Base-by-base conservation (phyloP, 306 rosid species). In the Quercus glauca region DNA sequence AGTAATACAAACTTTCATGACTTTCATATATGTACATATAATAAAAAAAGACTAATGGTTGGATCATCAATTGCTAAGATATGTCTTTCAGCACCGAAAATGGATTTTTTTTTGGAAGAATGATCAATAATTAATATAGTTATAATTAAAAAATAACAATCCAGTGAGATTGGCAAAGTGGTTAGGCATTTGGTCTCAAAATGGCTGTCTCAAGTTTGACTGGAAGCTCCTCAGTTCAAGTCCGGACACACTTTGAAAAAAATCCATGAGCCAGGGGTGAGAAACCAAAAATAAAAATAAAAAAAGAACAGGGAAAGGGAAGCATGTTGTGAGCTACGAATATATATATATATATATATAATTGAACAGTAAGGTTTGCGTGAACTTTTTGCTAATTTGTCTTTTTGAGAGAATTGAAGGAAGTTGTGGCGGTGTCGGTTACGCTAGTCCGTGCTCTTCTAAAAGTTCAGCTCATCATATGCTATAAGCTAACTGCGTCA, bases 351-450 rank as follows among this genome's bases (percentile, higher is more conserved):
- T 6, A 28, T 28, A 25, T 61, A 61, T 14, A 25, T 14, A 14
- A 28, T 26, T 63, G 69, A 28, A 26, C 26, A 11, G 29, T 5
- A 5, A 28, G 41, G 20, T 28, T 63, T 63, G 69, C 20, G 41
- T 63, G 69, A 63, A 18, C 37, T 15, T 28, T 26, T 63, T 12
- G 37, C n/a, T 63, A 28, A 63, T 28, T 26, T 59, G 23, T 23
- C 2, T 14, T 65, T 65, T 2, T 58, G 55, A 19, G 25, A 41
- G 45, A 41, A 41, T 41, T 41, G 3, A 69, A 12, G 49, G n/a
- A 70, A 70, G 76, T 45, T 73, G 67, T 84, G 90, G 74, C 86
- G 82, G 82, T 87, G 86, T 75, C 82, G 75, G 83, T 83, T 76
- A 72, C 17, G 75, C 74, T 28, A 31, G 37, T 70, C 71, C 20